A percentile compares a stretch with the other conserved stretches of the same genome.
Conservation (phyloP, 2,329 filamentous ascomycete genomes). For the Exserohilum rostratum region DNA sequence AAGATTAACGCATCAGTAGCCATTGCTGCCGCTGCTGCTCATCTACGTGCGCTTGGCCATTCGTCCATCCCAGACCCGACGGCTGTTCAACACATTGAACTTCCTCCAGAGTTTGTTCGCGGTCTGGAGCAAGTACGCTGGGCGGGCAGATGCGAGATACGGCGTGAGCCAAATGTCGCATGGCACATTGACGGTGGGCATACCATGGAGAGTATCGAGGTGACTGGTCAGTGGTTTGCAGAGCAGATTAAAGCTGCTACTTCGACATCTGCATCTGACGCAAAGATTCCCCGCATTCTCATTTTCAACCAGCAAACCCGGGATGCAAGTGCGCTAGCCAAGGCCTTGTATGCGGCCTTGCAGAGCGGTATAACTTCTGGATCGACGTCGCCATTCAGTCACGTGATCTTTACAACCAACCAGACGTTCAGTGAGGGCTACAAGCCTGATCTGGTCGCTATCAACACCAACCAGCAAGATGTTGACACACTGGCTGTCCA, state of each 20-base stretch:
- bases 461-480: slow-evolving; percentile 65
- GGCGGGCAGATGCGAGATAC: slow-evolving; percentile 77
- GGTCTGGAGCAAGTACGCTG: slow-evolving; percentile 72
- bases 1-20: slow-evolving; percentile 67
- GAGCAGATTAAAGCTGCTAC: slow-evolving; percentile 46
- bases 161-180: slow-evolving; percentile 59
- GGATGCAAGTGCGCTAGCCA: slow-evolving; percentile 71
- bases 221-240: slow-evolving; percentile 79
- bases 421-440: slow-evolving; percentile 69
- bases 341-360: slow-evolving; percentile 66
- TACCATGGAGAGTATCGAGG: slow-evolving; percentile 79
- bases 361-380: slow-evolving; percentile 36
- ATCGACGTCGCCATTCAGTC: slow-evolving; percentile 62
- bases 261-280: slow-evolving; percentile 30
- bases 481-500: slow-evolving; percentile 69
- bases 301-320: slow-evolving; percentile 95
- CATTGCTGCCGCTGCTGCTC: slow-evolving; percentile 63
- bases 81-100: slow-evolving; percentile 37
- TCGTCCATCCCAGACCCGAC: slow-evolving; percentile 48
- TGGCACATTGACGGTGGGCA: slow-evolving; percentile 92
- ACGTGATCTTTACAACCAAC: slow-evolving; percentile 84
- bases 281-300: slow-evolving; percentile 60
- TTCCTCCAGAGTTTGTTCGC: slow-evolving; percentile 66
- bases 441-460: slow-evolving; percentile 66
- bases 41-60: slow-evolving; percentile 58